Base-by-base conservation (phyloP, 1,284 basidiomycete genomes). In the Coniferiporia weirii region DNA sequence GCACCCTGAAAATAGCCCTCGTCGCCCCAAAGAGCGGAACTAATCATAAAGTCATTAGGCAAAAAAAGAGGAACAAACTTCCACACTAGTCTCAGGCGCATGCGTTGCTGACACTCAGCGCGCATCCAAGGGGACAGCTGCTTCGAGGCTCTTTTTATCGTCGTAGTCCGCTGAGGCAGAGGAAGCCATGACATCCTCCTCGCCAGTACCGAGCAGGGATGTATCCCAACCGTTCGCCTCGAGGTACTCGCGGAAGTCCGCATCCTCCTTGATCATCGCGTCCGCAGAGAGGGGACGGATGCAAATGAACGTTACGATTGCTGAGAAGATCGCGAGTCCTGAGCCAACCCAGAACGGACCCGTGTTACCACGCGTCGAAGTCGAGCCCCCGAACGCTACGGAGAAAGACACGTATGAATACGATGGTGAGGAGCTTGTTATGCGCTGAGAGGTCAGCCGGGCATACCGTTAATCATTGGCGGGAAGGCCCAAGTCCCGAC, bases 401-500 rank as follows among this genome's bases (percentile, higher is more conserved):
- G 5, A 20, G 64, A 45, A 64, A 51, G 56, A 12, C 15, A 38
- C 12, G 50, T 27, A 27, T 17, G 32, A 15, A 10, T 36, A 44
- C 47, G 19, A 54, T 35, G 34, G 32, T 47, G 17, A n/a, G 8
- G n/a, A n/a, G 3, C n/a, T 46, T 52, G 10, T 19, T 22, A 46
- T 3, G 47, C 22, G 13, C 1, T n/a, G 54, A 22, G 47, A 17
- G 12, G 27, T 5, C 5, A 27, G 27, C 5, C 27, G 5, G 48
- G 65, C 69, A 17, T 65, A 82, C 83, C 82, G 9, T 78, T 68
- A 60, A 88, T 85, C 68, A 92, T 87, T 1, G 83, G 78, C 46
- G 84, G 83, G 77, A 87, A 92, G 83, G 82, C 79, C 83, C 85
- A 92, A 51, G 85, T 89, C 43, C 92, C 90, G 58, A 87, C 82